phyloP scores from a whole-genome alignment of 2,329 filamentous ascomycete species.

The Gliomastix tumulicola region DNA sequence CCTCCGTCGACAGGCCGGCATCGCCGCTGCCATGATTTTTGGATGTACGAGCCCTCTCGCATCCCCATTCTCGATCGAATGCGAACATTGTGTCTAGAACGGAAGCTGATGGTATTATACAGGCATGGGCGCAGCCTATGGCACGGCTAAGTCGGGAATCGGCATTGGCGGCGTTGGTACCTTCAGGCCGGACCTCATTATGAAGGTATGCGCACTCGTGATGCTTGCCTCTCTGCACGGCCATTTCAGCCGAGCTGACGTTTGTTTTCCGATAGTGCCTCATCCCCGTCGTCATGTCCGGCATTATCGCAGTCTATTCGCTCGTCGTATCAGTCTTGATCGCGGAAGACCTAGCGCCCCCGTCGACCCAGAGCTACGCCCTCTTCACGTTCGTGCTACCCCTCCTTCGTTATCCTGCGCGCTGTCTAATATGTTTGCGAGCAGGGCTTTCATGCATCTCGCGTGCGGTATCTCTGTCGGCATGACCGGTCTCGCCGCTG shows the following conservation, averaged over 20 bases:
- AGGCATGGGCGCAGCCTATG: conserved; percentile 72
- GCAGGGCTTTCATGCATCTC: conserved; percentile 88
- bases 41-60: conserved; percentile 55
- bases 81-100: conserved; percentile 8
- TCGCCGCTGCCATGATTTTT: conserved; percentile 77
- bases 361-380: conserved; percentile 60
- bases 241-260: no score
- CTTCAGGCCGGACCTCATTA: conserved; percentile 80
- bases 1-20: conserved; percentile 52
- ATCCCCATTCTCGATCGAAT: conserved; percentile 11
- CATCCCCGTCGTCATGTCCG: conserved; percentile 93
- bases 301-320: conserved; percentile 97
- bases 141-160: conserved; percentile 82
- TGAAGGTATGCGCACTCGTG: conserved; percentile 60
- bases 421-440: no score
- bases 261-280: no score
- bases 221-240: background rate
- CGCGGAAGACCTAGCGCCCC: conserved; percentile 77
- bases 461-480: conserved; percentile 87
- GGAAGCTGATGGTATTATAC: conserved; percentile 6
- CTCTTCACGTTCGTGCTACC: conserved; percentile 64
- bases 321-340: conserved; percentile 96
- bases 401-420: no score
- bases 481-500: conserved; percentile 84
- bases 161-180: conserved; percentile 81